Conservation (phyloP, 177 flowering plant genomes). For the Tripterygium wilfordii region DNA sequence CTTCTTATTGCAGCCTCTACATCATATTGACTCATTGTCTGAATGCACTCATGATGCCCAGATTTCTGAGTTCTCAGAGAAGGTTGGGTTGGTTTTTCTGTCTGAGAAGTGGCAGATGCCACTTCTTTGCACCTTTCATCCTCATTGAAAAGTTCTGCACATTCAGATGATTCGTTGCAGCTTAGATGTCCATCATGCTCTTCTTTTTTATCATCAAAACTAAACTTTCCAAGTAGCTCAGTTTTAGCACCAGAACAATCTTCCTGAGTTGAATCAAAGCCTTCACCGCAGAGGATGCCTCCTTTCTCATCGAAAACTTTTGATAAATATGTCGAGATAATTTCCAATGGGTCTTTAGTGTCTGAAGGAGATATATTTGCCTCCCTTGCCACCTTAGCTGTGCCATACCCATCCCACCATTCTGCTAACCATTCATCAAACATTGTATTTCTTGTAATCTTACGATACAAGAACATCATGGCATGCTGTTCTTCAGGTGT, state of each 20-base stretch:
- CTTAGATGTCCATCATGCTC: slow-evolving; percentile 12
- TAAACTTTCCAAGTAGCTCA: slow-evolving; percentile 12
- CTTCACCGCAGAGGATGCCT: slow-evolving; percentile 12
- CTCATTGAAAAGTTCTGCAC: slow-evolving; percentile 7
- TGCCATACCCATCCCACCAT: slow-evolving; percentile 68
- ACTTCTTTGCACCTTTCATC: slow-evolving; percentile 15
- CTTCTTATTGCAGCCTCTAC: slow-evolving; percentile 58
- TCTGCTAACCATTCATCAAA: slow-evolving; percentile 79
- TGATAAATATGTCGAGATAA: slow-evolving; percentile 41
- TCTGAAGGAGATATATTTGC: slow-evolving; percentile 19
- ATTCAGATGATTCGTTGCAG: slow-evolving; percentile 17
- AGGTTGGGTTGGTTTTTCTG: slow-evolving; percentile 17
- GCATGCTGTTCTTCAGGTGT: slow-evolving; percentile 52
- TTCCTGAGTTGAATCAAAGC: slow-evolving; percentile 5
- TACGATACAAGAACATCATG: slow-evolving; percentile 53
- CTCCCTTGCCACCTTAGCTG: slow-evolving; percentile 21
- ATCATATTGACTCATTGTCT: slow-evolving; percentile 54
- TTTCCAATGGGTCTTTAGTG: slow-evolving; percentile 43
- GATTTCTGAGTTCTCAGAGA: slow-evolving; percentile 16
- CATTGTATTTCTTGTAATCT: slow-evolving; percentile 67
- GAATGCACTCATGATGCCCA: slow-evolving; percentile 29
- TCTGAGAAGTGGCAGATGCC: slow-evolving; percentile 7
- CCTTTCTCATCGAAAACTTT: slow-evolving; percentile 19
- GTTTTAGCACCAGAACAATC: slow-evolving; percentile 9
- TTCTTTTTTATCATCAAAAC: slow-evolving; percentile 15